Percentiles rank a stretch among this genome's conserved stretches.
Conservation (phyloP, 768 basidiomycete species). For the Mycena sanguinolenta region DNA sequence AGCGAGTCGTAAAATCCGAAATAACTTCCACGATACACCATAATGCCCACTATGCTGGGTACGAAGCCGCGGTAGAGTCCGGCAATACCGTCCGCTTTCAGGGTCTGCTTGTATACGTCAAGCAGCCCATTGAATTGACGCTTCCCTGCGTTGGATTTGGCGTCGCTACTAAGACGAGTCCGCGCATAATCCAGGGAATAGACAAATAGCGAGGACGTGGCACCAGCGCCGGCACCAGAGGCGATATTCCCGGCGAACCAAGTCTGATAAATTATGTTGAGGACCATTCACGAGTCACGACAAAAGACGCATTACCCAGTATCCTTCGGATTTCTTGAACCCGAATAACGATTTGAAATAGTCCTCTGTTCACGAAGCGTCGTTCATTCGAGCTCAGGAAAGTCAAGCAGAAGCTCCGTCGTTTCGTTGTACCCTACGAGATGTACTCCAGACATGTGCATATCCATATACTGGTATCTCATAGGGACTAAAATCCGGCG, state of each 20-base stretch:
- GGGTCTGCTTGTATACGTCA: conserved; percentile 87
- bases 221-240: conserved; percentile 90
- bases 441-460: conserved; percentile 2
- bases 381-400: not conserved
- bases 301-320: conserved; percentile 62
- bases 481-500: conserved; percentile 7
- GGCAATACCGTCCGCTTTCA: conserved; percentile 83
- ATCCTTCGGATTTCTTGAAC: conserved; percentile 88
- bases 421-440: not conserved
- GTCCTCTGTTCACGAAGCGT: conserved; percentile 62
- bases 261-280: conserved; percentile 10
- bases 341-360: conserved; percentile 91
- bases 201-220: conserved; percentile 87
- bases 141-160: conserved; percentile 78
- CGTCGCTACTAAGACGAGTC: conserved; percentile 88
- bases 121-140: conserved; percentile 90
- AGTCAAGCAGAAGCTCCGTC: not conserved
- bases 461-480: conserved; percentile 4
- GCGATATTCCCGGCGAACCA: conserved; percentile 91
- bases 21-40: conserved; percentile 90
- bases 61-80: conserved; percentile 93
- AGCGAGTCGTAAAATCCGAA: conserved; percentile 84
- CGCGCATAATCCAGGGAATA: conserved; percentile 93
- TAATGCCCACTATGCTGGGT: conserved; percentile 88
- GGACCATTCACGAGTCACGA: not conserved